Conservation (phyloP, 2,329 filamentous ascomycete species). For the Ophiostoma angusticollis region DNA sequence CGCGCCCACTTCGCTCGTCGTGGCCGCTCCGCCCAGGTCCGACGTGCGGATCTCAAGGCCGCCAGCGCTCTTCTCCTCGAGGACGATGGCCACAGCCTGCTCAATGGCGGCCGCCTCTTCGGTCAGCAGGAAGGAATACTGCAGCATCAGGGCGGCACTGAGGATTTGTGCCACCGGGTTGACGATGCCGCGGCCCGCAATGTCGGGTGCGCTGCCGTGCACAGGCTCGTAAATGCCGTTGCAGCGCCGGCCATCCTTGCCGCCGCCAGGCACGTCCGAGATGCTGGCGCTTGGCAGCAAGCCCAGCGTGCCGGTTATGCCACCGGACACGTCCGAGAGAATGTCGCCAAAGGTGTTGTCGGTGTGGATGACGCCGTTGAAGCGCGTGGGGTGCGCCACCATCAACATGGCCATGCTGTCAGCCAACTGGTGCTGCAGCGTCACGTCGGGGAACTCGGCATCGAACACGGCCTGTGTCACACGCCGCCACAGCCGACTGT, state of each 20-base stretch:
- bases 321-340: slow-evolving; percentile 31
- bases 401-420: slow-evolving; percentile 37
- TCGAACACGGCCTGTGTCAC: slow-evolving; percentile 28
- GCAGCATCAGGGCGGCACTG: slow-evolving; percentile 61
- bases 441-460: slow-evolving; percentile 29
- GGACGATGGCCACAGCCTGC: slow-evolving; percentile 47
- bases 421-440: slow-evolving; percentile 31
- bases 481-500: slow-evolving; percentile 34
- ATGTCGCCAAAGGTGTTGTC: slow-evolving; percentile 38
- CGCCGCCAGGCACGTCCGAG: slow-evolving; percentile 25
- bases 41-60: slow-evolving; percentile 34
- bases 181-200: slow-evolving; percentile 57
- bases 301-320: slow-evolving; percentile 33
- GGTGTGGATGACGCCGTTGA: slow-evolving; percentile 35
- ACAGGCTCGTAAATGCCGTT: slow-evolving; percentile 71
- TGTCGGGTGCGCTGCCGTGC: slow-evolving; percentile 61
- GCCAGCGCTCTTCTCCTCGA: slow-evolving; percentile 36
- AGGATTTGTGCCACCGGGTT: slow-evolving; percentile 63
- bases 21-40: slow-evolving; percentile 14
- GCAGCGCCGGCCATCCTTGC: slow-evolving; percentile 18
- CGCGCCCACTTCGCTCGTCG: slow-evolving; percentile 14
- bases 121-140: slow-evolving; percentile 53
- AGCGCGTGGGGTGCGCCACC: slow-evolving; percentile 31
- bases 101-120: slow-evolving; percentile 52
- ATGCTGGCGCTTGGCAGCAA: slow-evolving; percentile 33